Conservation (phyloP, 148 eudicot genomes). For the Amaranthus cruentus region DNA sequence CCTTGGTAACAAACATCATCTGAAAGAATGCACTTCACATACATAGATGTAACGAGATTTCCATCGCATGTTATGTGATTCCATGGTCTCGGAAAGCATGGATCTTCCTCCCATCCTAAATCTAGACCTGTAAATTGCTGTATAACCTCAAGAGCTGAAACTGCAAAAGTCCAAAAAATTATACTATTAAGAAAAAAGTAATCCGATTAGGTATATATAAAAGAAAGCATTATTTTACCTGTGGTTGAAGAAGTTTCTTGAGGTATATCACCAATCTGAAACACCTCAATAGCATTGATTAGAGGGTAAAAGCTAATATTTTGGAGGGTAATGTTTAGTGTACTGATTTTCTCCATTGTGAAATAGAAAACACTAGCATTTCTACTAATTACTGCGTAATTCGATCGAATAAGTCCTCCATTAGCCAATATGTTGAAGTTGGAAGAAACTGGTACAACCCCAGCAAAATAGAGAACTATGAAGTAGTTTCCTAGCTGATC, state of each 20-base stretch:
- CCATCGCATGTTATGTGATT: conserved; percentile 56
- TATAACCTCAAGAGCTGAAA: conserved; percentile 74
- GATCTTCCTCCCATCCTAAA: conserved; percentile 91
- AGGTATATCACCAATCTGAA: conserved; percentile 58
- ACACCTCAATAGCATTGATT: conserved; percentile 72
- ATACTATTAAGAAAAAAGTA: neutral
- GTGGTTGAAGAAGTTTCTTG: conserved; percentile 68
- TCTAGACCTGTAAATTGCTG: conserved; percentile 62
- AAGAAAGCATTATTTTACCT: conserved; percentile 34
- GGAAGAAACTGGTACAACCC: conserved; percentile 53
- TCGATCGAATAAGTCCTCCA: conserved; percentile 47
- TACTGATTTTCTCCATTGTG: conserved; percentile 33
- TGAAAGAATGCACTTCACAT: conserved; percentile 11
- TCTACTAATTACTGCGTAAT: conserved; percentile 41
- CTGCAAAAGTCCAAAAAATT: conserved; percentile 28
- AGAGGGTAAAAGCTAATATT: conserved; percentile 48
- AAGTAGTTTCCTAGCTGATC: conserved; percentile 53
- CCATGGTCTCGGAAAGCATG: conserved; percentile 75
- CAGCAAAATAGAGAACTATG: conserved; percentile 65
- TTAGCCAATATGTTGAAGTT: conserved; percentile 57
- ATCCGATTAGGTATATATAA: neutral
- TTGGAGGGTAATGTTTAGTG: conserved; percentile 52
- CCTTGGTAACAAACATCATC: no score
- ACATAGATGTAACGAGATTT: conserved; percentile 65
- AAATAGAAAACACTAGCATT: conserved; percentile 34